Base-by-base conservation (phyloP, 441 rosid species). In the Gossypium lobatum region DNA sequence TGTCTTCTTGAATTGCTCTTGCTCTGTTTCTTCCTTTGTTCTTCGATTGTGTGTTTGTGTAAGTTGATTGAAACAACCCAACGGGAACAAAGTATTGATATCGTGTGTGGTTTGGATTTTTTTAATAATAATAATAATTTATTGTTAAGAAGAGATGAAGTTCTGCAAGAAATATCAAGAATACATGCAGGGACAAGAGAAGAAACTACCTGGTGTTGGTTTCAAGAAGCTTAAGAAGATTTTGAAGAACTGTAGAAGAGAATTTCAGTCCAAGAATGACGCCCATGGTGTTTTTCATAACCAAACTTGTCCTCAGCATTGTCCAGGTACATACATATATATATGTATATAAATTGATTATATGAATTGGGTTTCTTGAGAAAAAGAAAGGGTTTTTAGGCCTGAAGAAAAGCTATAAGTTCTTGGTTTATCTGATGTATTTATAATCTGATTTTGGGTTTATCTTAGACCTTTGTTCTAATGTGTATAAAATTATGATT, bases 81-180 rank as follows among this genome's bases (percentile, higher is more conserved):
- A 2, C 17, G 0, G 18, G 8, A 18, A 39, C 21, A 7, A 53
- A 18, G 6, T 10, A 10, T 17, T 16, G 10, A 53, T 8, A 53
- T 31, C 37, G 37, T 53, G 7, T 18, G 7, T 18, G 60, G 20
- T 54, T 2, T 18, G 60, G 18, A 4, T 50, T 14, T 48, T 3
- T 48, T 3, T 1, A 93, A 89, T 11, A 37, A 37, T 7, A 37
- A 37, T 37, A 37, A 7, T 1, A 37, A 37, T 52, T 52, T 16
- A 16, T 16, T 4, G 20, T n/a, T n/a, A 5, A 52, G 8, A 23
- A 46, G 3, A 94, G 68, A 93, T 94, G 98, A 94, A 94, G 88
- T 94, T 92, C 61, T 90, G 96, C 84, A 94, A 92, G 90, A 92
- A 85, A 78, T 94, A 92, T 54, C 88, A 83, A 28, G 93, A 89